Evolutionary conservation across 148 eudicot species (phyloP).

Genomic region (Nepenthes mirabilis): DNA sequence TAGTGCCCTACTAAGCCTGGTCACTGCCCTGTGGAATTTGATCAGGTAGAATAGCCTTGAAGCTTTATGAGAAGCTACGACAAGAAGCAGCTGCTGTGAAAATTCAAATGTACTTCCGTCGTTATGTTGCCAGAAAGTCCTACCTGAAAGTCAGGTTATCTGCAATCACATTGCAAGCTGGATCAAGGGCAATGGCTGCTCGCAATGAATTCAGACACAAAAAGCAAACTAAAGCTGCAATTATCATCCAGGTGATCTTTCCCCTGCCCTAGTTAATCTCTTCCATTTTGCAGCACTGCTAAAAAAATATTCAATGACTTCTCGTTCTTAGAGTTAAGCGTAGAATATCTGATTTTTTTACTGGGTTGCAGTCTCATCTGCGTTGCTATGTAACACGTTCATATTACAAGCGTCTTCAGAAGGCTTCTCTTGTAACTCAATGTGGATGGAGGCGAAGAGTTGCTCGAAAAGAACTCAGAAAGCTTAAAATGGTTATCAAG

Average conservation of each 20-base stretch:
- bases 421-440: conserved; percentile 70
- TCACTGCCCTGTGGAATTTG: conserved; percentile 1
- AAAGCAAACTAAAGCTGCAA: conserved; percentile 79
- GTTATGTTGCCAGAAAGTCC: conserved; percentile 41
- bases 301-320: background rate
- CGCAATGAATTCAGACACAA: conserved; percentile 71
- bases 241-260: conserved; percentile 58
- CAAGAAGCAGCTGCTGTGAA: conserved; percentile 76
- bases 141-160: conserved; percentile 35
- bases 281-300: background rate
- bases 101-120: conserved; percentile 78
- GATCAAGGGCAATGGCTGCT: conserved; percentile 88
- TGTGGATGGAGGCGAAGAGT: conserved; percentile 93
- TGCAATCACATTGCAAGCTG: conserved; percentile 67
- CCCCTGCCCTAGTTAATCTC: conserved; percentile 2
- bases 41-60: conserved; percentile 65
- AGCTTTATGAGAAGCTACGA: conserved; percentile 61
- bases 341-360: background rate
- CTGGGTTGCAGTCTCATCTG: conserved; percentile 49
- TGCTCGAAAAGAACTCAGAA: conserved; percentile 77
- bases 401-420: conserved; percentile 73
- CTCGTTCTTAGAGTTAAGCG: no score
- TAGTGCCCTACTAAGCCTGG: no score
- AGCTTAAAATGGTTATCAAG: conserved; percentile 76
- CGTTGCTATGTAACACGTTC: conserved; percentile 59